phyloP scores from a whole-genome alignment of 805 yeast genomes.

The Zygosaccharomyces bailii region DNA sequence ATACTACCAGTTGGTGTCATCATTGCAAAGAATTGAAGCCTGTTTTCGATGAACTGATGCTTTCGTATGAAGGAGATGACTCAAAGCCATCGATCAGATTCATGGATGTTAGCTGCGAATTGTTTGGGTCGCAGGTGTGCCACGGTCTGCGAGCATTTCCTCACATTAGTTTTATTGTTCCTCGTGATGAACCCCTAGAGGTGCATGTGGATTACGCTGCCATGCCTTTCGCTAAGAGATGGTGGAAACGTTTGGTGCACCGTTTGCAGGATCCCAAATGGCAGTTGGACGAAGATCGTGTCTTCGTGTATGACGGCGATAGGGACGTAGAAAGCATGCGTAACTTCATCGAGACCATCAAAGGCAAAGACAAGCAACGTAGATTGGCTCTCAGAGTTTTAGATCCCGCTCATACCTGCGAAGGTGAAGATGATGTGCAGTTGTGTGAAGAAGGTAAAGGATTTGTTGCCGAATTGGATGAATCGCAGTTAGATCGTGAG shows the following conservation, averaged over 20 bases:
- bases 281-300: constrained; percentile 36
- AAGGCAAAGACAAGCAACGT: constrained; percentile 15
- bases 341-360: constrained; percentile 45
- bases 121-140: constrained; percentile 33
- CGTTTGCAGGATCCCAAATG: constrained; percentile 19
- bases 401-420: constrained; percentile 36
- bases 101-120: constrained; percentile 35
- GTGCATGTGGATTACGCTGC: constrained; percentile 3
- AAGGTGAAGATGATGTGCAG: constrained; percentile 2
- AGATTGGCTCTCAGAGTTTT: constrained; percentile 20
- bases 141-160: constrained; percentile 54
- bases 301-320: constrained; percentile 54
- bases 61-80: constrained; percentile 28
- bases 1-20: constrained; percentile 68
- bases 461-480: constrained; percentile 27
- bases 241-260: constrained; percentile 9
- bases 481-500: constrained; percentile 37
- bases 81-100: constrained; percentile 22
- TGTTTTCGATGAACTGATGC: constrained; percentile 48
- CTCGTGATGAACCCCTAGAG: constrained; percentile 36
- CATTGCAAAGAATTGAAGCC: constrained; percentile 63
- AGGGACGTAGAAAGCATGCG: constrained; percentile 48
- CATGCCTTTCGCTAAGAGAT: constrained; percentile 13
- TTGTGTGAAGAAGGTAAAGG: constrained; percentile 21
- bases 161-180: constrained; percentile 53